Evolutionary conservation across 2,329 filamentous ascomycete genomes (phyloP).

Genomic region (Venturia aucupariae): DNA sequence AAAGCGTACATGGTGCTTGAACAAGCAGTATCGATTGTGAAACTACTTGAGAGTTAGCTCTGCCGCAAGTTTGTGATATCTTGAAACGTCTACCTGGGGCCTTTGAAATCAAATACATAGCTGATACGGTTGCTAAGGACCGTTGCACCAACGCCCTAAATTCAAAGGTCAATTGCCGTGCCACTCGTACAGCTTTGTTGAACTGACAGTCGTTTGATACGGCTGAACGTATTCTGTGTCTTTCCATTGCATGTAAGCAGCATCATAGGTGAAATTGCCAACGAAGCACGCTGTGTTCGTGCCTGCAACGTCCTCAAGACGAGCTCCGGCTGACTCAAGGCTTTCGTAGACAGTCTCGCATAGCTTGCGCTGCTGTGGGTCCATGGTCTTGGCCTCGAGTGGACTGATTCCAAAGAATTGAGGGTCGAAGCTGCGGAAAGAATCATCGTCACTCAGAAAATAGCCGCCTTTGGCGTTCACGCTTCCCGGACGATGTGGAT

Average conservation of each 20-base stretch:
- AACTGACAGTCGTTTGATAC: not conserved
- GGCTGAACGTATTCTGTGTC: not conserved
- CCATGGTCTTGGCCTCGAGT: conserved; percentile 9
- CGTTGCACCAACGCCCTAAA: conserved; percentile 18
- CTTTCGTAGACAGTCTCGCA: conserved; percentile 10
- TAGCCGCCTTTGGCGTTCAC: too few relatives aligned
- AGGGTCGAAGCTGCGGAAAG: conserved; percentile 5
- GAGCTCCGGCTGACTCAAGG: conserved; percentile 2
- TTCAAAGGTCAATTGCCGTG: not conserved
- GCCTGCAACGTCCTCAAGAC: not conserved
- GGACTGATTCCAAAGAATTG: conserved; percentile 9
- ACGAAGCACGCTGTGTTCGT: not conserved
- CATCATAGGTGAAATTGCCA: not conserved
- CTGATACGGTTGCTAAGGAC: conserved; percentile 22
- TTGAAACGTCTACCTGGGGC: conserved; percentile 16
- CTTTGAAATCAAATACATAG: conserved; percentile 21
- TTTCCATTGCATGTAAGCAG: not conserved
- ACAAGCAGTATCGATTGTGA: conserved; percentile 29
- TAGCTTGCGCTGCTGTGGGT: conserved; percentile 13
- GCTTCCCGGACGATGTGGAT: too few relatives aligned
- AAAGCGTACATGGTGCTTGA: conserved; percentile 30
- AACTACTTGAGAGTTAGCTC: not conserved
- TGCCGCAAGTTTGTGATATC: too few relatives aligned
- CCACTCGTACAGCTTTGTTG: not conserved
- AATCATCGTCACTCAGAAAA: too few relatives aligned